Conservation (phyloP, 192 early-diverging fungal species). For the Physocladia obscura region DNA sequence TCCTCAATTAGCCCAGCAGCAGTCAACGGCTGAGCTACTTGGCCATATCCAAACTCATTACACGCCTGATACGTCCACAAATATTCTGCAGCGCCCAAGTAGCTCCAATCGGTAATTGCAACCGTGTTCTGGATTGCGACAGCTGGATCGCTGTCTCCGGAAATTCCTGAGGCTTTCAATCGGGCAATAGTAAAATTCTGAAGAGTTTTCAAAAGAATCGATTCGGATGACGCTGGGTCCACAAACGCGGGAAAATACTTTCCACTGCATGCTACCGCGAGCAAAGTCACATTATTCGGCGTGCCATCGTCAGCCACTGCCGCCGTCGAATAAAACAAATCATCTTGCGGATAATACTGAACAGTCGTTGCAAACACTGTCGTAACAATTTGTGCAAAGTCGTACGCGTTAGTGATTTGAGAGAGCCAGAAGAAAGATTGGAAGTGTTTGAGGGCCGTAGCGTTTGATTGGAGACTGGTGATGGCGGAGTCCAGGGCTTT, state of each 20-base stretch:
- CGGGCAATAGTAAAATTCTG: background rate
- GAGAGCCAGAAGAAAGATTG: slow-evolving; percentile 10
- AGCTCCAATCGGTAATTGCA: background rate
- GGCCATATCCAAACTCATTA: slow-evolving; percentile 24
- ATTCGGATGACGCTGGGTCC: background rate
- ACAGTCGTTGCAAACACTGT: background rate
- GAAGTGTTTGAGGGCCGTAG: background rate
- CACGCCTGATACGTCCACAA: slow-evolving; percentile 18
- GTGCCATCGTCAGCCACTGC: background rate
- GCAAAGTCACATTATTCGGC: background rate
- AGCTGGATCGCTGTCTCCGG: background rate
- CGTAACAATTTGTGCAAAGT: background rate
- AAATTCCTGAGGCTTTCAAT: background rate
- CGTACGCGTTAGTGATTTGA: background rate
- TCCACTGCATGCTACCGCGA: slow-evolving; percentile 9
- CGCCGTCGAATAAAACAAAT: too few relatives aligned
- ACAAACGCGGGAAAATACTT: slow-evolving; percentile 8
- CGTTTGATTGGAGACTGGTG: background rate
- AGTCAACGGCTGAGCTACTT: background rate
- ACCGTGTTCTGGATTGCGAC: background rate
- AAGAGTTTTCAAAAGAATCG: background rate
- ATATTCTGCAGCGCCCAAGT: background rate
- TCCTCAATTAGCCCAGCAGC: background rate
- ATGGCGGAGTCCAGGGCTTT: background rate
- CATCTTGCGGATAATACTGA: slow-evolving; percentile 16